These are phyloP conservation scores for Trebouxiophyceae sp. DNA, from an alignment of 163 green algal species.

Conservation along the genomic window DNA sequence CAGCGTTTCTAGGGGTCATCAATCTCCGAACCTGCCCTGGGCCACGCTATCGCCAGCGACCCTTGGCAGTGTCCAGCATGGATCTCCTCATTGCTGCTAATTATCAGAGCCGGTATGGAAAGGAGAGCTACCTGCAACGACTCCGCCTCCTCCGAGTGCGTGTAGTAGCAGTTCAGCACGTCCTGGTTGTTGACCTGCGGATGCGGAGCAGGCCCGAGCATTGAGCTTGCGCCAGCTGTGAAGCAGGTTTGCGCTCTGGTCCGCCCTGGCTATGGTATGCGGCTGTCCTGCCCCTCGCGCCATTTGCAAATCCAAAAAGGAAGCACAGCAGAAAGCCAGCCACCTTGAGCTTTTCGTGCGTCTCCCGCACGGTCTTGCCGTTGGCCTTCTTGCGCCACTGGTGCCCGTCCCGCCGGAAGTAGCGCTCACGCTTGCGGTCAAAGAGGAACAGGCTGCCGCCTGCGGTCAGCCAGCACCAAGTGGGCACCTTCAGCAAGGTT, in stretches of 20 bases:
- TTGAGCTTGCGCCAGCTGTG: not conserved
- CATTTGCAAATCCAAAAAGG: too few relatives aligned
- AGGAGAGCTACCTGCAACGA: conserved; percentile 27
- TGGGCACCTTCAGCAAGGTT: too few relatives aligned
- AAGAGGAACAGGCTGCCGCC: conserved; percentile 63
- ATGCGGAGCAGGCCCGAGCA: too few relatives aligned
- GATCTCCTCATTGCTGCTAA: too few relatives aligned
- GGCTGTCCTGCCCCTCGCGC: too few relatives aligned
- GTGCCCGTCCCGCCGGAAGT: conserved; percentile 69
- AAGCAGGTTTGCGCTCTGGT: not conserved
- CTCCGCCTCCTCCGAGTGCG: conserved; percentile 44
- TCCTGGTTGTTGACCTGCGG: conserved; percentile 47
- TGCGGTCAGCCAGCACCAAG: conserved; percentile 14
- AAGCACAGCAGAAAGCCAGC: not conserved
- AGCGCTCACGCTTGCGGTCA: conserved; percentile 45
- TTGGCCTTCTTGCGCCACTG: conserved; percentile 76
- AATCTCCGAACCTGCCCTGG: too few relatives aligned
- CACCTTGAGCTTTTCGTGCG: conserved; percentile 70
- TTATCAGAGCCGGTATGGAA: too few relatives aligned
- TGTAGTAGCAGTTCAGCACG: conserved; percentile 74
- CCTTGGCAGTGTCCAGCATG: too few relatives aligned
- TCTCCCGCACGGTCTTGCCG: conserved; percentile 65
- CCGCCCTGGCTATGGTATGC: too few relatives aligned
- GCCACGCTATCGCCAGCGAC: too few relatives aligned
- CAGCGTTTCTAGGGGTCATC: too few relatives aligned